Percentiles rank a stretch among this genome's conserved stretches.
Evolutionary conservation across 2,329 filamentous ascomycete species (phyloP).

Genomic region (Neopestalotiopsis sp.): DNA sequence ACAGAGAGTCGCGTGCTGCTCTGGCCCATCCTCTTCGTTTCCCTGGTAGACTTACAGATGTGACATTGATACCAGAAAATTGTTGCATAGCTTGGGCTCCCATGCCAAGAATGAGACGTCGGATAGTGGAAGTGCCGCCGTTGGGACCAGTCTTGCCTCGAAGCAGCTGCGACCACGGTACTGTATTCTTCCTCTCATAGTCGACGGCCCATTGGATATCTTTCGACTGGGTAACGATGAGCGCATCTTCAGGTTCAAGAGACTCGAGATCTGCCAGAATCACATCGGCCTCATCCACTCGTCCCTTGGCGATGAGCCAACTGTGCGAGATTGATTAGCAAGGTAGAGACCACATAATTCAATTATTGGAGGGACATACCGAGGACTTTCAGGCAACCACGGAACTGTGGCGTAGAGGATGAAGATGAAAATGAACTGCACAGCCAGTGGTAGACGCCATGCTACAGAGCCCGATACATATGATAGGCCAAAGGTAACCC

Average conservation of each 20-base stretch:
- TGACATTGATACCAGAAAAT: constrained; percentile 41
- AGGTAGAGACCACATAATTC: background rate
- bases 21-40: too few species aligned
- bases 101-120: constrained; percentile 55
- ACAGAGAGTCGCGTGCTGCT: background rate
- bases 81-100: constrained; percentile 44
- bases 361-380: constrained; percentile 22
- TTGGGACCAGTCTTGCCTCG: constrained; percentile 48
- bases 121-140: constrained; percentile 52
- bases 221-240: constrained; percentile 29
- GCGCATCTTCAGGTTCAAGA: constrained; percentile 28
- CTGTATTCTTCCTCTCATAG: constrained; percentile 45
- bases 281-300: constrained; percentile 34
- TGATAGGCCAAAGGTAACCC: constrained; percentile 46
- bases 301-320: constrained; percentile 33
- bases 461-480: constrained; percentile 38
- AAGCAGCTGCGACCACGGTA: constrained; percentile 54
- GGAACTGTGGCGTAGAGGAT: constrained; percentile 34
- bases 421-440: constrained; percentile 49
- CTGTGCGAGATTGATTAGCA: constrained; percentile 3
- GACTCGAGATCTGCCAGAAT: constrained; percentile 35
- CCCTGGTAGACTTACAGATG: constrained; percentile 14
- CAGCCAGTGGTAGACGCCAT: constrained; percentile 51
- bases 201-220: constrained; percentile 38
- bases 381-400: constrained; percentile 39